phyloP scores from a whole-genome alignment of 2,329 filamentous ascomycete genomes.

The Trichoderma sp. region DNA sequence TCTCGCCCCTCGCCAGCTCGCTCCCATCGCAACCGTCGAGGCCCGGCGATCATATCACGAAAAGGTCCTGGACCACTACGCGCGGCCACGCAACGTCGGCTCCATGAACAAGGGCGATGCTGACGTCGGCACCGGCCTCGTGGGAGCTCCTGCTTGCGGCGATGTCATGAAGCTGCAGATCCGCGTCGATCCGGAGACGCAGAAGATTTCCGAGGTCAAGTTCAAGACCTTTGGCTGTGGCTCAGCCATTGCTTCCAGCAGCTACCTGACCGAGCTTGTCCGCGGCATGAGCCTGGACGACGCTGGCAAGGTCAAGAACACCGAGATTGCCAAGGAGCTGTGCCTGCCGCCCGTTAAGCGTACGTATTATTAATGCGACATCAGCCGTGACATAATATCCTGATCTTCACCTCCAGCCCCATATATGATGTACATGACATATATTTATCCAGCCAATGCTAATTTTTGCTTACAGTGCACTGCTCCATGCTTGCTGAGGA shows the following conservation, averaged over 20 bases:
- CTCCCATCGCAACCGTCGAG: constrained; percentile 44
- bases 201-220: constrained; percentile 90
- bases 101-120: constrained; percentile 70
- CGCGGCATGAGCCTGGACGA: constrained; percentile 94
- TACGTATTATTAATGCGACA: constrained; percentile 48
- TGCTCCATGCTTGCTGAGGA: constrained; percentile 92
- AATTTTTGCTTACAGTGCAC: constrained; percentile 63
- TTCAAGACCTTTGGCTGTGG: constrained; percentile 99
- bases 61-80: constrained; percentile 56
- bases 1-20: constrained; percentile 41
- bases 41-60: constrained; percentile 54
- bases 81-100: constrained; percentile 56
- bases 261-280: constrained; percentile 92
- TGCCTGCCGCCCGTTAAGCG: constrained; percentile 85
- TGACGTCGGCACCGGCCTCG: constrained; percentile 88
- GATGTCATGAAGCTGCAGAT: constrained; percentile 85
- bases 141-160: constrained; percentile 84
- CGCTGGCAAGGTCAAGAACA: constrained; percentile 89
- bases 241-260: constrained; percentile 89
- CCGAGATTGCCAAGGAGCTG: constrained; percentile 96
- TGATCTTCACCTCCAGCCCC: background rate
- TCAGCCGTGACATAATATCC: background rate
- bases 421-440: constrained; percentile 19
- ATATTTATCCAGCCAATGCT: constrained; percentile 28
- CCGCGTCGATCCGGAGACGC: constrained; percentile 82